phyloP scores from a whole-genome alignment of 257 asterid species.

The Handroanthus guayacan region DNA sequence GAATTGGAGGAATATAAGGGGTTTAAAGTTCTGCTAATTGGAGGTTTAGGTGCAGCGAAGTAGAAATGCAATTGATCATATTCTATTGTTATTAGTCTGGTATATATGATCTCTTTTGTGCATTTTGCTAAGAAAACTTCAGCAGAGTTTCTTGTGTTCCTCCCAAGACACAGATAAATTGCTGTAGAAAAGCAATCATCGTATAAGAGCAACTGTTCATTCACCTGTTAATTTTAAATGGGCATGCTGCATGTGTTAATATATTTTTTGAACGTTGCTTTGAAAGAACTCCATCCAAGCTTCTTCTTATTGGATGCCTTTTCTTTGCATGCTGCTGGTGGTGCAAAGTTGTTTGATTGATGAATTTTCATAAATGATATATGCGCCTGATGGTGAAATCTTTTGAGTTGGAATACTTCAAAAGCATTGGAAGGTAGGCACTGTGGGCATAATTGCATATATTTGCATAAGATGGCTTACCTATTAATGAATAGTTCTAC shows the following conservation, averaged over 20 bases:
- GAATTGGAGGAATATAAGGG: background rate
- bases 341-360: background rate
- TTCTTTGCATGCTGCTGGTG: background rate
- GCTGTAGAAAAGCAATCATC: background rate
- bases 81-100: background rate
- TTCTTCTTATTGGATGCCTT: background rate
- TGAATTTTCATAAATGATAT: background rate
- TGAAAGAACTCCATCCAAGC: background rate
- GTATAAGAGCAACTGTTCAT: constrained; percentile 1
- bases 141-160: background rate
- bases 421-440: background rate
- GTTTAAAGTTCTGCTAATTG: background rate
- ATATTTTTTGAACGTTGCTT: background rate
- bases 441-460: background rate
- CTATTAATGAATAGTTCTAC: background rate
- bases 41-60: background rate
- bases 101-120: background rate
- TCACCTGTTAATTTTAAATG: background rate
- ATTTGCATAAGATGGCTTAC: background rate
- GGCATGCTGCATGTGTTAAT: background rate
- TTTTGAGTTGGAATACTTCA: background rate
- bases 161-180: background rate
- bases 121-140: background rate
- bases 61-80: background rate
- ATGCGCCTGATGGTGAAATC: background rate